Base-by-base conservation (phyloP, 306 rosid species). In the Leucaena leucocephala region DNA sequence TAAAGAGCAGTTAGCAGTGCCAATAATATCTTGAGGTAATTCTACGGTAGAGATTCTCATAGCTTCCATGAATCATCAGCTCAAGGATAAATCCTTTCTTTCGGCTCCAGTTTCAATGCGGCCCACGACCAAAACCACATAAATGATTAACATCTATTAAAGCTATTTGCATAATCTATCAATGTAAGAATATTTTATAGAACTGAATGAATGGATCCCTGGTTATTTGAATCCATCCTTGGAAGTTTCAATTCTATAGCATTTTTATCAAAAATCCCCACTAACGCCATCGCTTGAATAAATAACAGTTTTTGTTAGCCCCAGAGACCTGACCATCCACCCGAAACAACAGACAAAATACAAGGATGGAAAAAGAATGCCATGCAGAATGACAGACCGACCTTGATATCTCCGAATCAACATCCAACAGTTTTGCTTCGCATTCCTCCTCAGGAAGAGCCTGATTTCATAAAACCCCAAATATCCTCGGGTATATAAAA, bases 401-500 rank as follows among this genome's bases (percentile, higher is more conserved):
- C 33, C 36, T 44, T 34, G 7, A 22, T n/a, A 17, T n/a, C 74
- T 67, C 57, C 38, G 75, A 48, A 65, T 72, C 61, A 49, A 54
- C 61, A 42, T 49, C 54, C 61, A 52, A 27, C 49, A 19, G 52
- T 62, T 69, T 70, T 75, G 75, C 68, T 76, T 71, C 44, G 22
- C 39, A 40, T 54, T 14, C 7, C 44, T 55, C 35, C 43, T 43
- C 0, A 27, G 27, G 27, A 27, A 27, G 27, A 27, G 27, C 27
- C 27, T 27, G 27, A 27, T 27, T 27, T 27, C 27, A 27, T 27
- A 27, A 27, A 27, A 76, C 42, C 16, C 69, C 85, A 36, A 62
- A 74, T 70, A 46, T 80, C 84, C 22, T 44, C 16, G 21, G 17
- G 61, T 39, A 52, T 76, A 58, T 45, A 65, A 61, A 76, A 17